Evolutionary conservation across 345 rosid genomes (phyloP).

Genomic region (Acer negundo): DNA sequence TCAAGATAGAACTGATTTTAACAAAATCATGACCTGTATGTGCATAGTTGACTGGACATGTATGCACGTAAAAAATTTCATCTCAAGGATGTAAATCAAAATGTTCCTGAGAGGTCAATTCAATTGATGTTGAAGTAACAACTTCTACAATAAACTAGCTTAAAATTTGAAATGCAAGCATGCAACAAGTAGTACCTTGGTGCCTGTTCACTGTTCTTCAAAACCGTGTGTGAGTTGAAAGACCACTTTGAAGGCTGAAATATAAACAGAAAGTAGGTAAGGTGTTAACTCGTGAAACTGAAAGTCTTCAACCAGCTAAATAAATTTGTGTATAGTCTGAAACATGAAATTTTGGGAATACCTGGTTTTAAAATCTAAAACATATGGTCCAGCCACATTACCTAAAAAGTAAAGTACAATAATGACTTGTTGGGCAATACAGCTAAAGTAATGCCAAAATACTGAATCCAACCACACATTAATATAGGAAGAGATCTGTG

Average conservation of each 20-base stretch:
- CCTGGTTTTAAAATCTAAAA: not conserved
- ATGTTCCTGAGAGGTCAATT: no score
- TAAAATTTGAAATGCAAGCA: not conserved
- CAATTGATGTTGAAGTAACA: not conserved
- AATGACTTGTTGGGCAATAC: not conserved
- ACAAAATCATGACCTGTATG: not conserved
- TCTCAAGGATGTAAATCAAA: not conserved
- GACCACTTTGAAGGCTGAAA: conserved; percentile 89
- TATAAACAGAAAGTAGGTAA: conserved; percentile 19
- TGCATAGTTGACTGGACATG: no score
- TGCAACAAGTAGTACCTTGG: conserved; percentile 55
- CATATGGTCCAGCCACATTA: not conserved
- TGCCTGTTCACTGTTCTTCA: conserved; percentile 84
- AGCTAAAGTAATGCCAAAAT: not conserved
- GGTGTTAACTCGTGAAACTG: conserved; percentile 15
- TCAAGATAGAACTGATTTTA: not conserved
- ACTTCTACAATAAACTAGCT: not conserved
- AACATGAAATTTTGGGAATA: not conserved
- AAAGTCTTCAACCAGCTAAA: not conserved
- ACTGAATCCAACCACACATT: not conserved
- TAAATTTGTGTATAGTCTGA: not conserved
- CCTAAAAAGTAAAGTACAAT: not conserved
- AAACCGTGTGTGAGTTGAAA: conserved; percentile 75
- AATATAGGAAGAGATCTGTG: not conserved
- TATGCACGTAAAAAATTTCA: not conserved